Evolutionary conservation across 805 yeast genomes (phyloP), one percentile per base, ranked within the genome.

Genomic region (Kuraishia hungarica): DNA sequence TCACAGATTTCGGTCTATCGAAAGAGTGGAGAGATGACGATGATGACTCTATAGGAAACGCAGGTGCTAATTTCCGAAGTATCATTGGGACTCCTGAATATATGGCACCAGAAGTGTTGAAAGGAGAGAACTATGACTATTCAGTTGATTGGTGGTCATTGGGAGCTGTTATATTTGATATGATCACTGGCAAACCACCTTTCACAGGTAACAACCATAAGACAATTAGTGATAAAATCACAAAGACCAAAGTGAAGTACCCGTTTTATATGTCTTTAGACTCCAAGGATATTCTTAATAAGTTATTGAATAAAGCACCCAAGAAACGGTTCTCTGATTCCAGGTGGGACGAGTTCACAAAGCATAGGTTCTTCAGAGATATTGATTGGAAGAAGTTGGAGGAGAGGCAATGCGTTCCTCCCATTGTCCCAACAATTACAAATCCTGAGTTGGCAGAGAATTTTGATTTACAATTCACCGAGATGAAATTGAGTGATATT

Each of bases 81-180:
- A 70, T 87, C 60, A 80, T 84, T 53, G 94, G 94, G 1, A 87
- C 94, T 0, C 89, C 91, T 0, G 90, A 87, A 64, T 87, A 87
- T 62, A 87, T 90, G 84, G 97, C 97, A 0, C 97, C 97, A 2
- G 97, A 90, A 66, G 86, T 91, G 35, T 73, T 90, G 24, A 81
- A 78, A 55, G 96, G 96, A 22, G 79, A 84, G 61, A 81, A 83
- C 21, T 91, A 90, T 66, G 90, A 86, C 61, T 85, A 81, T 54
- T 77, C 82, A 29, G 94, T 91, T 52, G 97, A 90, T 66, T 89
- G 96, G 88, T 90, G 96, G 90, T 89, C 96, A 0, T 71, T 91
- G 46, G 97, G 97, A 0, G 87, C 96, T 51, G 85, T 90, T 6
- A 72, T 86, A 52, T 87, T 73, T 62, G 96, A 91, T 66, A 78